These are phyloP conservation scores for Pleurotus platypus DNA, from an alignment of 768 basidiomycete species.

Conservation along the genomic window DNA sequence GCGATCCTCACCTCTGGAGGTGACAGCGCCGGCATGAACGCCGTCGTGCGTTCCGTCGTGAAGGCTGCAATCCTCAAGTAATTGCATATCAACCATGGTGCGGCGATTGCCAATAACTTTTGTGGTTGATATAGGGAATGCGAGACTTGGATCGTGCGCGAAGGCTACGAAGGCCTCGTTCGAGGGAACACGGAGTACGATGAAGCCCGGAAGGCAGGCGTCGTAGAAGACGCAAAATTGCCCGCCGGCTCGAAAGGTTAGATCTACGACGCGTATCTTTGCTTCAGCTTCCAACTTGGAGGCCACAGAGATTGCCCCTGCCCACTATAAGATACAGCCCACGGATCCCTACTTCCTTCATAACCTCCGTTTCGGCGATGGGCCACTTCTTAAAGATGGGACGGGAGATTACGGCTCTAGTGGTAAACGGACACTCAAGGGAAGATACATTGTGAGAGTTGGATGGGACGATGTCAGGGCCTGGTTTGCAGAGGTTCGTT, in stretches of 20 bases:
- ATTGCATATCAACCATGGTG: conserved; percentile 18
- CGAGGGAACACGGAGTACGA: conserved; percentile 67
- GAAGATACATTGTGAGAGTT: conserved; percentile 89
- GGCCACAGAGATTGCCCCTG: background rate
- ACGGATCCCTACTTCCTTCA: conserved; percentile 44
- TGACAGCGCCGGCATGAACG: conserved; percentile 98
- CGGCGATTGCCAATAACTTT: background rate
- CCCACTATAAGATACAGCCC: conserved; percentile 1
- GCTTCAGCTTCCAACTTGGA: conserved; percentile 24
- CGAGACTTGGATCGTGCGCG: conserved; percentile 93
- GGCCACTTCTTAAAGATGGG: conserved; percentile 71
- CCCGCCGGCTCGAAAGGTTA: conserved; percentile 19
- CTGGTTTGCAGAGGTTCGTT: conserved; percentile 82
- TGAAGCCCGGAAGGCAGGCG: conserved; percentile 15
- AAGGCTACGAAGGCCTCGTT: conserved; percentile 98
- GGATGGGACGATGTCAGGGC: conserved; percentile 98
- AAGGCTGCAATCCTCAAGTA: conserved; percentile 90
- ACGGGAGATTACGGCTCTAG: conserved; percentile 61
- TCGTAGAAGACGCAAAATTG: conserved; percentile 19
- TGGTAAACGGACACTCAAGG: conserved; percentile 74
- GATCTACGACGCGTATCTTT: background rate
- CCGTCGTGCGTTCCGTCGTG: conserved; percentile 90
- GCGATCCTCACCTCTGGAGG: conserved; percentile 95
- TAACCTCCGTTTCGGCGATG: conserved; percentile 83
- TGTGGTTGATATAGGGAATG: conserved; percentile 63